These are phyloP conservation scores for Wickerhamiella sorbophila DNA, from an alignment of 805 yeast species.

Conservation along the genomic window DNA sequence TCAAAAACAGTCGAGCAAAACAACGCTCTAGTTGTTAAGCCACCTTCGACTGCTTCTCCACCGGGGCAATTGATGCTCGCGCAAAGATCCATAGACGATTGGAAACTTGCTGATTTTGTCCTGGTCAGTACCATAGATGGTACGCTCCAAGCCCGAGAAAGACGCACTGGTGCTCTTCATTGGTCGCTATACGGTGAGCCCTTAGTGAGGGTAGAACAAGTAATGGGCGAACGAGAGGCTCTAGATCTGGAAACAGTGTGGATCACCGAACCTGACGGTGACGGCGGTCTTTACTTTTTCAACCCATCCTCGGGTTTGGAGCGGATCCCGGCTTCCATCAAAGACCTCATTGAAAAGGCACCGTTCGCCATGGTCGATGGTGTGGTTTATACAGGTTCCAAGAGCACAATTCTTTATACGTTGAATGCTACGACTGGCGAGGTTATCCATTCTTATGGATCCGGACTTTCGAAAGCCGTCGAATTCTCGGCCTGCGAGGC, in stretches of 20 bases:
- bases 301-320: constrained; percentile 61
- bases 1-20: not conserved
- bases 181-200: constrained; percentile 64
- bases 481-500: constrained; percentile 2
- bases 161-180: constrained; percentile 55
- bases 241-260: constrained; percentile 28
- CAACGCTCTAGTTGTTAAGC: not conserved
- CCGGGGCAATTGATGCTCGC: constrained; percentile 4
- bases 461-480: constrained; percentile 18
- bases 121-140: constrained; percentile 79
- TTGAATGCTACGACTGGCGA: constrained; percentile 65
- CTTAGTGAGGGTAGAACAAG: constrained; percentile 33
- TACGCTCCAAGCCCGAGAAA: constrained; percentile 61
- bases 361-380: constrained; percentile 70
- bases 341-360: constrained; percentile 61
- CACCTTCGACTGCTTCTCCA: not conserved
- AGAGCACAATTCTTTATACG: constrained; percentile 61
- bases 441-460: constrained; percentile 55
- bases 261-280: constrained; percentile 84
- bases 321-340: constrained; percentile 66
- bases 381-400: constrained; percentile 76
- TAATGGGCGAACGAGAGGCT: constrained; percentile 7
- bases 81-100: constrained; percentile 28
- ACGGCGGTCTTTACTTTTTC: constrained; percentile 73
- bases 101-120: constrained; percentile 41